These are phyloP conservation scores for Zea luxurians DNA, from an alignment of 176 grass and related monocot species.

Conservation along the genomic window DNA sequence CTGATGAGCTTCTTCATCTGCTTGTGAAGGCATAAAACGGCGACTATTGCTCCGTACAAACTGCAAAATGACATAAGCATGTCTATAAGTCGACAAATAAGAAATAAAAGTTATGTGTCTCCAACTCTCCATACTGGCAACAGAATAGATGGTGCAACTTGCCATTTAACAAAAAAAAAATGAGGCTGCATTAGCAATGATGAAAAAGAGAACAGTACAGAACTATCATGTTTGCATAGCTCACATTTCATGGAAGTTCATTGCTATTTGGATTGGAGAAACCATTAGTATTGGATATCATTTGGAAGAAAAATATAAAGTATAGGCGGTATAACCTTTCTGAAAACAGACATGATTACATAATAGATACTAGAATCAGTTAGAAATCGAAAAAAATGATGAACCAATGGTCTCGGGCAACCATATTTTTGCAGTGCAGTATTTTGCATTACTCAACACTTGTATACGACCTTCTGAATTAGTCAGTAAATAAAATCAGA, in stretches of 20 bases:
- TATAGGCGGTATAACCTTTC: background rate
- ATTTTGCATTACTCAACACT: background rate
- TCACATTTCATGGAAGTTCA: slow-evolving; percentile 7
- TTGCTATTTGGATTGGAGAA: slow-evolving; percentile 15
- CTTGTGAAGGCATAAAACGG: slow-evolving; percentile 90
- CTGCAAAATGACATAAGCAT: slow-evolving; percentile 57
- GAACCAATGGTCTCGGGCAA: background rate
- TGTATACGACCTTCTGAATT: background rate
- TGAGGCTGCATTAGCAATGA: background rate
- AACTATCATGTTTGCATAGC: slow-evolving; percentile 17
- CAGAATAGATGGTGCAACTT: slow-evolving; percentile 18
- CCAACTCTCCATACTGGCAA: background rate
- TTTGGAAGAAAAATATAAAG: slow-evolving; percentile 15
- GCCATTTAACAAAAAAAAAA: background rate
- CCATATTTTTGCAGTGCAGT: background rate
- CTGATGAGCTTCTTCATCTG: slow-evolving; percentile 93
- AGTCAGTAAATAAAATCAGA: background rate
- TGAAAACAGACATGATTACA: background rate
- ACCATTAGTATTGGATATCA: background rate
- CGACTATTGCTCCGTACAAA: slow-evolving; percentile 90
- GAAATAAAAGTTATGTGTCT: slow-evolving; percentile 10
- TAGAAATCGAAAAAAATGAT: background rate
- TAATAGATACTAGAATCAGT: background rate
- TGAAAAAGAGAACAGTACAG: slow-evolving; percentile 8
- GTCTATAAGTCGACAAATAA: slow-evolving; percentile 6